Evolutionary conservation across 108 stramenopile genomes (phyloP), one percentile per base, ranked within the genome.

Genomic region (Stephanodiscus minutulus): DNA sequence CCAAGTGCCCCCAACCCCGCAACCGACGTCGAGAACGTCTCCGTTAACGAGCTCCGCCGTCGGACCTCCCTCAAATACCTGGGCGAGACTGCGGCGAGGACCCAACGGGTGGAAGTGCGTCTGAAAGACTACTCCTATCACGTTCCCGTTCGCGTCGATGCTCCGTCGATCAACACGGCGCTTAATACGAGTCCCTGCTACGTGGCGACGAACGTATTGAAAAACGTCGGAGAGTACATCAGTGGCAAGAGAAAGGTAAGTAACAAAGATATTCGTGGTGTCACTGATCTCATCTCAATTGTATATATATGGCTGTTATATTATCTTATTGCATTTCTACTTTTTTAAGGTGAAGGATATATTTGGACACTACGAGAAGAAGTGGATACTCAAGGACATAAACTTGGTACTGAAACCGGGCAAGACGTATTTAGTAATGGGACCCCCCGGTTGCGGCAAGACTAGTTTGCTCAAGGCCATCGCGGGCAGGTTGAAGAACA

Each of bases 381-480:
- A 83, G 37, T 58, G 29, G 33, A 81, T 88, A 29, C 68, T 91
- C 7, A 74, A 84, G 18, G 64, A 81, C 43, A 84, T 91, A 20
- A 77, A 80, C 20, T 75, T 91, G n/a, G 62, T 71, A 28, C 66
- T 91, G 28, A 77, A 91, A 44, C 90, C 90, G 21, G 90, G 90
- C 11, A 86, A 72, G 49, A 84, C 80, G 53, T 88, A 88, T 73
- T 57, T 88, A 36, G 64, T 88, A 4, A 58, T 88, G 76, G 82
- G 77, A 54, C 82, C 82, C 13, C 82, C 82, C 64, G 55, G 67
- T n/a, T 78, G 77, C 61, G 82, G 82, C 18, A 83, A 83, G 37
- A 83, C 82, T 11, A 79, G 65, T 31, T 63, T 83, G 43, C 68
- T 83, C 47, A 83, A 83, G 65, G 70, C 70, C 22, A 74, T 83